Percentiles rank a stretch among this genome's conserved stretches.
Evolutionary conservation across 352 stramenopile genomes (phyloP).

Genomic region (Pythium oligandrum): DNA sequence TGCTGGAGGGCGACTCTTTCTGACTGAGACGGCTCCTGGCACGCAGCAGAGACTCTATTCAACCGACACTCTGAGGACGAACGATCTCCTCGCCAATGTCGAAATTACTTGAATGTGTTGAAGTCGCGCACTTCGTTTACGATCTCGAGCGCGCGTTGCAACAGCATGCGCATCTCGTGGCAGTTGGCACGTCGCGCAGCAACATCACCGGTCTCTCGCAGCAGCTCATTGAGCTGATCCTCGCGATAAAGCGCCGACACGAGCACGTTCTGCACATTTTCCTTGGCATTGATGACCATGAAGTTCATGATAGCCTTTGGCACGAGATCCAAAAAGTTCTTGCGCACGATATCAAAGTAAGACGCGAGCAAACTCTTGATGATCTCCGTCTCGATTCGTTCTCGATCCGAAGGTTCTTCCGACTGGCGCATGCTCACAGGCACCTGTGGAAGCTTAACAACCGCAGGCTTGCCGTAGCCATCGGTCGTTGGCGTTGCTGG

Average conservation of each 20-base stretch:
- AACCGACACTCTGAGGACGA: conserved; percentile 1
- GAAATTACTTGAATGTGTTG: conserved; percentile 93
- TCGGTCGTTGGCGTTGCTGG: conserved; percentile 8
- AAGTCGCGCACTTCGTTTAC: conserved; percentile 98
- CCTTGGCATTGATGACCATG: conserved; percentile 92
- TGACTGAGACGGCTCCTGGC: too few relatives aligned
- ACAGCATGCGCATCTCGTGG: conserved; percentile 95
- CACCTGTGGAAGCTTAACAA: conserved; percentile 95
- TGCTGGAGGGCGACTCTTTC: too few relatives aligned
- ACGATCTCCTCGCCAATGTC: not conserved
- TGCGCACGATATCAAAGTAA: conserved; percentile 99
- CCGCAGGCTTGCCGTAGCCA: conserved; percentile 33
- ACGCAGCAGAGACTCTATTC: conserved; percentile 15
- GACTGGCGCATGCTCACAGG: conserved; percentile 95
- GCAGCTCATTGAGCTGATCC: conserved; percentile 92
- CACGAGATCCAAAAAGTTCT: conserved; percentile 99
- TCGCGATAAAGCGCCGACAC: conserved; percentile 97
- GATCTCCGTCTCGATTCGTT: conserved; percentile 97
- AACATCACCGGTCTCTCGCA: conserved; percentile 95
- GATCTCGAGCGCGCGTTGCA: conserved; percentile 96
- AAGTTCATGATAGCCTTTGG: conserved; percentile 99
- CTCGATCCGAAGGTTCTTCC: conserved; percentile 93
- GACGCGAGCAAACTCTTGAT: conserved; percentile 97
- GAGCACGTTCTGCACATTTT: conserved; percentile 98
- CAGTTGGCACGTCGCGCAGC: conserved; percentile 92